Base-by-base conservation (phyloP, 192 early-diverging fungal genomes). In the Coemansia erecta region DNA sequence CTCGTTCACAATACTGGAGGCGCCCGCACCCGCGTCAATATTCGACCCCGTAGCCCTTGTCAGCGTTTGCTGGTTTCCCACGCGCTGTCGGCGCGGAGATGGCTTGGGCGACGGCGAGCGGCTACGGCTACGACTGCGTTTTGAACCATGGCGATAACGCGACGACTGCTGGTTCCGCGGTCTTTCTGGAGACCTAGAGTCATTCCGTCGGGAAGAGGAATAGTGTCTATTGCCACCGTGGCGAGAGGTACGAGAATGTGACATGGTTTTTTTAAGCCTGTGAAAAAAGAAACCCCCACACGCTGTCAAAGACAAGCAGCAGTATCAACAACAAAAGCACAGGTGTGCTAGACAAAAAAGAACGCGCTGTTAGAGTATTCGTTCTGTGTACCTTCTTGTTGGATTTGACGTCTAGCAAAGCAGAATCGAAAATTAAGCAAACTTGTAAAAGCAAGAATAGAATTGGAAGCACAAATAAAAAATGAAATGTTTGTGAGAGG, bases 191-290 rank as follows among this genome's bases (percentile, higher is more conserved):
- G 73, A 66, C 31, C 60, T 61, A 18, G 73, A 70, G 44, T 28
- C 48, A 47, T 66, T 61, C 28, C 56, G 49, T 19, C 56, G 50
- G 21, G 57, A 41, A 35, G 62, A 39, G 26, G 57, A 41, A 35
- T 58, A 28, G 35, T 57, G 22, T 64, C 72, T 75, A 69, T 41
- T 68, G 23, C 56, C 54, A 23, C 56, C 31, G 37, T 63, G 64
- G 52, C 73, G 67, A 59, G 58, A 67, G 24, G 53, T 28, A 51
- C 63, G 61, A 53, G 72, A 68, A 52, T 64, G 66, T 37, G 72
- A 61, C 72, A 75, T n/a, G n/a, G n/a, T n/a, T n/a, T 75, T 68
- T 31, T 31, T 31, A 31, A 31, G 28, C 7, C 7, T 31, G 28
- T 31, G 28, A 31, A 40, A 55, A 55, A 28, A 42, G 41, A 22